Evolutionary conservation across 129 eudicot species (phyloP), one percentile per base, ranked within the genome.

Genomic region (Pulicaria dysenterica): DNA sequence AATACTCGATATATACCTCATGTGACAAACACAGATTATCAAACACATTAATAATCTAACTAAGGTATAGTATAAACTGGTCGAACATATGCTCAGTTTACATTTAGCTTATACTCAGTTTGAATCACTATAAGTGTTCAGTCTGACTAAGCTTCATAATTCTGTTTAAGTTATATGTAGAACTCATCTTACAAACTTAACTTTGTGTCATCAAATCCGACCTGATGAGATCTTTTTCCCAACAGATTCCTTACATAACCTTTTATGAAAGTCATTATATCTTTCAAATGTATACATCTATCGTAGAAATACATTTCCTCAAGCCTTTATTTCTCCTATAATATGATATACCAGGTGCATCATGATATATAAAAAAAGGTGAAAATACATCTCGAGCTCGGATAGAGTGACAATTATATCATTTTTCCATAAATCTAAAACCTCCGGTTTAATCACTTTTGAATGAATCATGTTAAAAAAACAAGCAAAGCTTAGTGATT

Each of bases 241-340:
- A n/a, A n/a, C n/a, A n/a, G 9, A 6, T 58, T 58, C n/a, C 64
- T 58, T 31, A 58, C 64, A 36, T 58, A 58, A 7, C 15, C 41
- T 58, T 58, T 58, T 36, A 58, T 9, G 8, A 36, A 31, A 58
- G 7, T 16, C 53, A 47, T n/a, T 11, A 9, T 47, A 47, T 47
- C 53, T 47, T 47, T 47, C 6, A 3, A 47, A 56, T 14, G 37
- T n/a, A 5, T n/a, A n/a, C n/a, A 56, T 56, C 10, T 56, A 8
- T 2, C 40, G 0, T 56, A 56, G 61, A 31, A 19, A 24, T 8
- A 19, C 14, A 8, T 5, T 36, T 1, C 38, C 61, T 6, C 61
- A 56, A 19, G 10, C 53, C 14, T 47, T 47, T 2, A 47, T 47
- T 8, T 47, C 5, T 47, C 53, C 5, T 10, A 47, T 5, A 3